Conservation (phyloP, 2,329 filamentous ascomycete genomes). For the Orbilia brochopaga region DNA sequence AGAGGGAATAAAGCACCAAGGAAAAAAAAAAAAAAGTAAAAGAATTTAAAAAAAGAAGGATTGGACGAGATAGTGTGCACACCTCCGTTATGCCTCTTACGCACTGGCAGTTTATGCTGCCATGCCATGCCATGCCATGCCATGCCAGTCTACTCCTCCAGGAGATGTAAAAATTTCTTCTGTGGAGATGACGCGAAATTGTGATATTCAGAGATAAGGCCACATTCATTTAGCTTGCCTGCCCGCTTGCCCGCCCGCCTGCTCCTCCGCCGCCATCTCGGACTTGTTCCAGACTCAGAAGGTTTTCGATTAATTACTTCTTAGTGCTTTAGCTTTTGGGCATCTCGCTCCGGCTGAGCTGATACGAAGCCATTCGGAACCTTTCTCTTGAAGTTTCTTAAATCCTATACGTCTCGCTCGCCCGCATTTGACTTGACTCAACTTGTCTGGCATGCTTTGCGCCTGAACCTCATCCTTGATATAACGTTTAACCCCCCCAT, state of each 20-base stretch:
- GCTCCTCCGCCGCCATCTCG: neutral
- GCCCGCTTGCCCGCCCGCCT: neutral
- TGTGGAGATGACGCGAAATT: conserved; percentile 40
- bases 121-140: neutral
- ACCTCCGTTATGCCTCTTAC: neutral
- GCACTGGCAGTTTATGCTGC: neutral
- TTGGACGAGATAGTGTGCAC: conserved; percentile 3
- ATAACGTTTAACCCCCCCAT: no score
- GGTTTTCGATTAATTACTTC: conserved; percentile 24
- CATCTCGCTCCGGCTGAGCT: conserved; percentile 35
- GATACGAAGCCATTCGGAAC: conserved; percentile 44
- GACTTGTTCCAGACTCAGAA: conserved; percentile 23
- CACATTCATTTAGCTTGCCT: conserved; percentile 41
- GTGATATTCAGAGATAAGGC: conserved; percentile 46
- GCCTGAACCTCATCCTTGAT: no score
- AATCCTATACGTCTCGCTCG: conserved; percentile 41
- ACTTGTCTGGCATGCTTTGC: no score
- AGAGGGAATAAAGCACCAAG: conserved; percentile 13
- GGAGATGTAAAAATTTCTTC: conserved; percentile 29
- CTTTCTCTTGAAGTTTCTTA: conserved; percentile 43
- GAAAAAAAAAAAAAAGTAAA: conserved; percentile 12
- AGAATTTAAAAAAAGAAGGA: no score
- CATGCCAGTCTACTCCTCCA: neutral
- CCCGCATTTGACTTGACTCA: conserved; percentile 17
- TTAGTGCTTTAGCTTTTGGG: conserved; percentile 47